Evolutionary conservation across 202 grass and related monocot genomes (phyloP).

Genomic region (Saccharum hybrid): DNA sequence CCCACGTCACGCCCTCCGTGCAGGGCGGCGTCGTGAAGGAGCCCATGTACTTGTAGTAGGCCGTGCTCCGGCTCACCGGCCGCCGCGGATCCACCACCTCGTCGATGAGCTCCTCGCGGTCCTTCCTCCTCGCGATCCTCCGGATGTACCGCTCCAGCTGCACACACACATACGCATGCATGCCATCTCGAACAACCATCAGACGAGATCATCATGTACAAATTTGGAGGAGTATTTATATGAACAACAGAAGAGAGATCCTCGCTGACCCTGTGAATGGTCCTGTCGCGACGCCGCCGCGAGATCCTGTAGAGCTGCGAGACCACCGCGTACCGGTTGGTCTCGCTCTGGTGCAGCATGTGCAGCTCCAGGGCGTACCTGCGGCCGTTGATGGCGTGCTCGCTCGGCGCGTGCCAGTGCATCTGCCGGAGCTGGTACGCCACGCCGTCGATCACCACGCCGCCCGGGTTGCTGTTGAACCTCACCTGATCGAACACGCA

Average conservation of each 20-base stretch:
- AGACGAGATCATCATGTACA: background rate
- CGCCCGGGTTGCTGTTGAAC: slow-evolving; percentile 55
- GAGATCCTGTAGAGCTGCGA: slow-evolving; percentile 54
- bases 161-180: no score
- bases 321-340: slow-evolving; percentile 48
- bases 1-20: slow-evolving; percentile 67
- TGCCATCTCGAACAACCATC: no score
- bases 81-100: slow-evolving; percentile 49
- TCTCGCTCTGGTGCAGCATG: slow-evolving; percentile 62
- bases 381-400: slow-evolving; percentile 63
- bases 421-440: slow-evolving; percentile 60
- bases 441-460: slow-evolving; percentile 46
- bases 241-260: no score
- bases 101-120: slow-evolving; percentile 48
- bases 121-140: slow-evolving; percentile 38
- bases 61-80: slow-evolving; percentile 46
- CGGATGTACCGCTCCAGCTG: slow-evolving; percentile 61
- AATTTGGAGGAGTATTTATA: background rate
- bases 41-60: slow-evolving; percentile 67
- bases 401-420: slow-evolving; percentile 80
- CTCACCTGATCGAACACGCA: background rate
- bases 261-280: slow-evolving; percentile 30
- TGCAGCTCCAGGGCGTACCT: slow-evolving; percentile 67
- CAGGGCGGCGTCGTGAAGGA: slow-evolving; percentile 78
- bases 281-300: slow-evolving; percentile 22